These are phyloP conservation scores for Sphagnum magellanicum DNA, from an alignment of 228 moss, liverwort and hornwort genomes.

Conservation along the genomic window DNA sequence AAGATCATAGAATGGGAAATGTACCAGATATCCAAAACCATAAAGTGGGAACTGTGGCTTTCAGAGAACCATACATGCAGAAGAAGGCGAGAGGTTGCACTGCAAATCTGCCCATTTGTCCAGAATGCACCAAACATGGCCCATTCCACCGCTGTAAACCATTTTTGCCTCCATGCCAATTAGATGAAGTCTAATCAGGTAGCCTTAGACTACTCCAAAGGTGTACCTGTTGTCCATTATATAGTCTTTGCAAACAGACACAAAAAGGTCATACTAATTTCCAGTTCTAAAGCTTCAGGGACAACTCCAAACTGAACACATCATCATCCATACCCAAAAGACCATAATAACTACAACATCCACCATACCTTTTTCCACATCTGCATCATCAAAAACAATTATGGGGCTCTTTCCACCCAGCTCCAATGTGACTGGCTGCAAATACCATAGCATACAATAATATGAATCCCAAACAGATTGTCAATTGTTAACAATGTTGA, in stretches of 20 bases:
- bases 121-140: conserved; percentile 99
- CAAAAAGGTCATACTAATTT: no score
- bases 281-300: background rate
- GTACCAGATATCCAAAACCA: no score
- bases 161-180: background rate
- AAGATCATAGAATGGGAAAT: no score
- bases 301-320: no score
- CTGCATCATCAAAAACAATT: conserved; percentile 81
- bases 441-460: background rate
- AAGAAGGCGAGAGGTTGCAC: conserved; percentile 87
- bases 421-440: conserved; percentile 94
- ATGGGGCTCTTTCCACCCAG: conserved; percentile 97
- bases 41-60: no score
- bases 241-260: no score
- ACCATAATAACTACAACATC: no score
- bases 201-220: background rate
- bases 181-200: background rate
- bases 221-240: no score
- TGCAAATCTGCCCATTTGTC: conserved; percentile 99
- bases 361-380: conserved; percentile 69
- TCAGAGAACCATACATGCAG: conserved; percentile 50
- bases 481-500: no score
- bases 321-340: no score
- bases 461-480: no score
- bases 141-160: conserved; percentile 89